These are phyloP conservation scores for Trichoderma virens DNA, from an alignment of 495 filamentous ascomycete genomes.

Conservation along the genomic window DNA sequence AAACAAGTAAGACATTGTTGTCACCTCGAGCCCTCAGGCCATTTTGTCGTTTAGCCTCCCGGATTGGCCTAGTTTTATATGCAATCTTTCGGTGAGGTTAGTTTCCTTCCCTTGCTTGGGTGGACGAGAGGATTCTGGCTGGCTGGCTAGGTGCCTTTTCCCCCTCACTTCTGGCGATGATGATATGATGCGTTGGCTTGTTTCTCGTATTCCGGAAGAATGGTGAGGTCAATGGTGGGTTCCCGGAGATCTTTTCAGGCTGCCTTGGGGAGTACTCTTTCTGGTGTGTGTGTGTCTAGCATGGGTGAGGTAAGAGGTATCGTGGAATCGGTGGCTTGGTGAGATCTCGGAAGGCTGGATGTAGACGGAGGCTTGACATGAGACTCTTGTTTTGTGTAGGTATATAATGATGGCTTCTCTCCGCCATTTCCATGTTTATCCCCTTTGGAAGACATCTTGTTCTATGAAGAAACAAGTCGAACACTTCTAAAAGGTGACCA, in stretches of 20 bases:
- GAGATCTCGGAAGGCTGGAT: neutral
- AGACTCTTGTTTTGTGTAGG: neutral
- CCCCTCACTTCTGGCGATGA: neutral
- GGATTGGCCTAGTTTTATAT: neutral
- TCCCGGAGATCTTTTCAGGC: neutral
- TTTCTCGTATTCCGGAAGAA: neutral
- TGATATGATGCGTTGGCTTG: neutral
- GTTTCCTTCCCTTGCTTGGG: neutral
- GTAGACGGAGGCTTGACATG: neutral
- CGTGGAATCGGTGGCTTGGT: neutral
- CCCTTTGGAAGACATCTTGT: neutral
- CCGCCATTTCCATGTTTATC: neutral
- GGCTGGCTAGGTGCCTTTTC: neutral
- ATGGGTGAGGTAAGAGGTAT: neutral
- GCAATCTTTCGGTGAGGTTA: neutral
- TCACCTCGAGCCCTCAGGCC: neutral
- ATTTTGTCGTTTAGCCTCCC: neutral
- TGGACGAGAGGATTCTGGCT: neutral
- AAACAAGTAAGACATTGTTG: neutral
- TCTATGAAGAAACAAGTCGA: neutral
- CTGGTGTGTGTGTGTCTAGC: neutral
- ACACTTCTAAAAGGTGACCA: neutral
- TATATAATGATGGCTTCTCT: neutral
- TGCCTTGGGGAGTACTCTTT: neutral
- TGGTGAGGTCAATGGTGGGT: neutral